Evolutionary conservation across 306 rosid species (phyloP).

Genomic region (Urtica urens): DNA sequence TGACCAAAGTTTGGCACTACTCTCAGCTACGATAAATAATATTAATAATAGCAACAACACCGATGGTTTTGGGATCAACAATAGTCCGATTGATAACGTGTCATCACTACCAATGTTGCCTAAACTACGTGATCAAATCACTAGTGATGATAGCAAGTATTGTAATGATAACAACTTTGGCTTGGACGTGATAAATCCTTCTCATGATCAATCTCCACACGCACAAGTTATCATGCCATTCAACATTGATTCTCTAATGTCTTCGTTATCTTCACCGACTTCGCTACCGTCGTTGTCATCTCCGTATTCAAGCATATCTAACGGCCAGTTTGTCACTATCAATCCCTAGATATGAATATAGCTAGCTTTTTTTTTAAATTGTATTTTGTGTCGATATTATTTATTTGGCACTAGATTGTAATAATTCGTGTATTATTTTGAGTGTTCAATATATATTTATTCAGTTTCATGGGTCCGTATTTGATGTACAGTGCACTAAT

Average conservation of each 20-base stretch:
- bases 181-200: background rate
- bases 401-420: background rate
- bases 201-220: conserved; percentile 26
- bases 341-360: conserved; percentile 10
- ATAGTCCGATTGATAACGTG: background rate
- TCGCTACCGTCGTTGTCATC: conserved; percentile 1
- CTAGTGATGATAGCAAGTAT: conserved; percentile 19
- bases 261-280: conserved; percentile 20
- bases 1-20: no score
- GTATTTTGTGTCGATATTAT: background rate
- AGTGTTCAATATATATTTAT: background rate
- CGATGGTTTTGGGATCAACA: no score
- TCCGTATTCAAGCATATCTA: conserved; percentile 7
- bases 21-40: background rate
- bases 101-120: background rate
- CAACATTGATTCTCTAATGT: conserved; percentile 26
- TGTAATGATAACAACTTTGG: background rate
- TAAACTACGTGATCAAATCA: conserved; percentile 26
- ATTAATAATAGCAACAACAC: no score
- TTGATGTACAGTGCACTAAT: background rate
- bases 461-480: no score
- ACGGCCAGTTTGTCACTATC: conserved; percentile 15
- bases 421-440: background rate
- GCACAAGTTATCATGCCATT: conserved; percentile 27
- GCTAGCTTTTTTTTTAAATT: background rate